These are phyloP conservation scores for Asterochloris sp. DNA, from an alignment of 139 green algal species.

Conservation along the genomic window DNA sequence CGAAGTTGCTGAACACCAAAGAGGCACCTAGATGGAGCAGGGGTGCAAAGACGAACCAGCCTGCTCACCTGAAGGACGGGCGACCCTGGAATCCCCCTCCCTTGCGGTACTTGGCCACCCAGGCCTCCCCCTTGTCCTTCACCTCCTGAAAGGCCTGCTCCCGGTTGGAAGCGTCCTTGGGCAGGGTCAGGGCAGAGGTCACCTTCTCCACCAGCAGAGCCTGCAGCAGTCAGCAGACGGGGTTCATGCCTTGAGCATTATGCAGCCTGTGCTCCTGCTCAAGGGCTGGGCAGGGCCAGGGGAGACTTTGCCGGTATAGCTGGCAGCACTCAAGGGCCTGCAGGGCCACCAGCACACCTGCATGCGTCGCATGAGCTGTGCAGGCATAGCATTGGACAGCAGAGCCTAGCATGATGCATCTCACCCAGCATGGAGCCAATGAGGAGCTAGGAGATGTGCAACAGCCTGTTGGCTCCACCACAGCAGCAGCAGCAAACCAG, in stretches of 20 bases:
- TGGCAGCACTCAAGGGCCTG: too few relatives aligned
- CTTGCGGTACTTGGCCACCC: constrained; percentile 81
- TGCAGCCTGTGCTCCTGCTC: neutral
- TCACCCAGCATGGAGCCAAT: too few relatives aligned
- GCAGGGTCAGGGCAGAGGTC: constrained; percentile 48
- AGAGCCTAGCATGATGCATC: neutral
- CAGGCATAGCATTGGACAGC: neutral
- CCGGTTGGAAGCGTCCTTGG: constrained; percentile 51
- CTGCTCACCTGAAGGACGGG: constrained; percentile 71
- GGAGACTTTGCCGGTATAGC: neutral
- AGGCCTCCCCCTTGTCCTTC: constrained; percentile 75
- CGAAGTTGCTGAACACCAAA: too few relatives aligned
- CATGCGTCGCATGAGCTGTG: neutral
- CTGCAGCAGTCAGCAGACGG: constrained; percentile 25
- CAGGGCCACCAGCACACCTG: too few relatives aligned
- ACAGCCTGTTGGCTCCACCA: too few relatives aligned
- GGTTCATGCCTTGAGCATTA: neutral
- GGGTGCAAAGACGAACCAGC: too few relatives aligned
- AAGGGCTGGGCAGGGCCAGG: neutral
- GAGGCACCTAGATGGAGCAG: too few relatives aligned
- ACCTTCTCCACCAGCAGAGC: constrained; percentile 56
- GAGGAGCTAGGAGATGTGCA: too few relatives aligned
- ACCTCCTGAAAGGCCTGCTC: constrained; percentile 66
- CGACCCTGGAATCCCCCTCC: constrained; percentile 66
- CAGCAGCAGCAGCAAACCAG: too few relatives aligned